Evolutionary conservation across 208 protist species (phyloP).

Genomic region (Leishmania mexicana): DNA sequence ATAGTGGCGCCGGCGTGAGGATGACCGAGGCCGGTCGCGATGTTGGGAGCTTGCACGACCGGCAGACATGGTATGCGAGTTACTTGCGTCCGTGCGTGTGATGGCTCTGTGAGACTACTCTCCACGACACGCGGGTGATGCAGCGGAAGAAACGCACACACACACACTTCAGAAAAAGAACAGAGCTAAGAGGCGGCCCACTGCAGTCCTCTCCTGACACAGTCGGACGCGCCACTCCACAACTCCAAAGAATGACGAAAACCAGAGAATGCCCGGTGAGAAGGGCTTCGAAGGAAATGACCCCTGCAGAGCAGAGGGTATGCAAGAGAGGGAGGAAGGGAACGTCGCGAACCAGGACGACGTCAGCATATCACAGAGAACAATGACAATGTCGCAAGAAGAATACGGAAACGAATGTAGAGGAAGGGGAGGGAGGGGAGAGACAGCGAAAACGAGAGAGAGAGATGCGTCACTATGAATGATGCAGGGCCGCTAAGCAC

Average conservation of each 20-base stretch:
- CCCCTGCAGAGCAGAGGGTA: not conserved
- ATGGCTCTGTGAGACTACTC: not conserved
- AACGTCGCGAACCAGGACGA: not conserved
- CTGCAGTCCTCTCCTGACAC: not conserved
- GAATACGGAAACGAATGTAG: not conserved
- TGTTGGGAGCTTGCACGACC: constrained; percentile 16
- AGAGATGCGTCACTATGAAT: constrained; percentile 3
- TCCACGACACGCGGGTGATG: not conserved
- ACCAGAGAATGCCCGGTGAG: constrained; percentile 3
- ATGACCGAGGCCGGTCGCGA: constrained; percentile 14
- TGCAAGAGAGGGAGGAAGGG: not conserved
- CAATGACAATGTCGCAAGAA: not conserved
- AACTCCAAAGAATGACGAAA: constrained; percentile 1
- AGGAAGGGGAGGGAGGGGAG: not conserved
- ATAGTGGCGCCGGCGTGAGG: constrained; percentile 13
- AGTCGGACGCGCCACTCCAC: not conserved
- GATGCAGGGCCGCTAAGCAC: not conserved
- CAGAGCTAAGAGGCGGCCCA: not conserved
- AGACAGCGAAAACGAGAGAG: not conserved
- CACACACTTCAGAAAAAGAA: not conserved
- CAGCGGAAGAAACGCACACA: not conserved
- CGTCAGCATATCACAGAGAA: not conserved
- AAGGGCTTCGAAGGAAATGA: constrained; percentile 3
- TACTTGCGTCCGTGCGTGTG: not conserved
- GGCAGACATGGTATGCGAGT: constrained; percentile 13